Conservation (phyloP, 306 rosid genomes). For the Gastrolobium villosum region DNA sequence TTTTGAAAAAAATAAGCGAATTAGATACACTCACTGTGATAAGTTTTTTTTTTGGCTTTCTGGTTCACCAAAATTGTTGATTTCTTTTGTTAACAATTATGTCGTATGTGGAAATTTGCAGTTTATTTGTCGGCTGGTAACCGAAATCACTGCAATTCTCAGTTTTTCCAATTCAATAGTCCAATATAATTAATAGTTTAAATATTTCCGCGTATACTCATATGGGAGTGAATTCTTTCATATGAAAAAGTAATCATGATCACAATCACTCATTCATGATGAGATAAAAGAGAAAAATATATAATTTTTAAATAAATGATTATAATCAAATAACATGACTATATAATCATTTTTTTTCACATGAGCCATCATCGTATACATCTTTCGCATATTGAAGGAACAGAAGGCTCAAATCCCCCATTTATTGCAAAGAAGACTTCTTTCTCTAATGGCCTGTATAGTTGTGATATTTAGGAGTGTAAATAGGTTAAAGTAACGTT, state of each 20-base stretch:
- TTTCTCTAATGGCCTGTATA: background rate
- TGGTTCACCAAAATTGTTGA: conserved; percentile 25
- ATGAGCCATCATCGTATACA: background rate
- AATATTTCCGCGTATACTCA: background rate
- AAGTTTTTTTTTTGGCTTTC: conserved; percentile 21
- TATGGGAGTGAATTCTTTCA: too few relatives aligned
- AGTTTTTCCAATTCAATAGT: background rate
- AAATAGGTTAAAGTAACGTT: too few relatives aligned
- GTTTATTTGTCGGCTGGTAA: background rate
- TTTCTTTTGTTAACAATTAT: background rate
- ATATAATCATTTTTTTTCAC: too few relatives aligned
- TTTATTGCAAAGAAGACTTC: background rate
- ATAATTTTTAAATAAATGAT: too few relatives aligned
- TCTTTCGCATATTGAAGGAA: background rate
- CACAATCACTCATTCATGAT: too few relatives aligned
- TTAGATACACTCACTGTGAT: background rate
- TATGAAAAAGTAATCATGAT: too few relatives aligned
- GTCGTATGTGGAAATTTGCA: background rate
- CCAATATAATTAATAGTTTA: background rate
- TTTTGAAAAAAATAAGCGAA: background rate
- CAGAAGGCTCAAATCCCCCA: background rate
- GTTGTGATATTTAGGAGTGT: too few relatives aligned
- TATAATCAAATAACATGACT: too few relatives aligned
- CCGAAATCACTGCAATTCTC: too few relatives aligned
- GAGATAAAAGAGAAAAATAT: too few relatives aligned